A percentile compares a stretch with the other conserved stretches of the same genome.
These are phyloP conservation scores for Pseudonitzschia multiseries DNA, from an alignment of 108 stramenopile species.

Conservation along the genomic window DNA sequence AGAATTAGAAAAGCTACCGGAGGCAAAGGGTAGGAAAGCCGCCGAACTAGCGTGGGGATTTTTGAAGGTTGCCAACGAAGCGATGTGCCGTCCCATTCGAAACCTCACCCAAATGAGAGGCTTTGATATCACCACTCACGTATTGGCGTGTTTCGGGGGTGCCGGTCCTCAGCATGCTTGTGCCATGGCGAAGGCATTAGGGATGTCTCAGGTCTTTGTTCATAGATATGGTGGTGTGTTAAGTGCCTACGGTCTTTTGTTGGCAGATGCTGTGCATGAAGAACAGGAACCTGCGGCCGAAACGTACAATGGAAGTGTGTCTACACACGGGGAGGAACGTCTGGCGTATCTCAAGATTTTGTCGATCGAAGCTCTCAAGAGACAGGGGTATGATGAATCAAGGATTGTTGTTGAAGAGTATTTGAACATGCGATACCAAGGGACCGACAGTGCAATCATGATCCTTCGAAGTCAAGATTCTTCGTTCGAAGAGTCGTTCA, in stretches of 20 bases:
- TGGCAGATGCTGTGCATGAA: slow-evolving; percentile 95
- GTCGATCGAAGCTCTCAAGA: slow-evolving; percentile 56
- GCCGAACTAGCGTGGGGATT: slow-evolving; percentile 97
- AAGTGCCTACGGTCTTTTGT: slow-evolving; percentile 92
- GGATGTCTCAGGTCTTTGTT: slow-evolving; percentile 92
- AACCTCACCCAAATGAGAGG: slow-evolving; percentile 98
- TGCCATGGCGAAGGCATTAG: slow-evolving; percentile 80
- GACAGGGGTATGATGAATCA: slow-evolving; percentile 79
- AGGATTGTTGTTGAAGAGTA: slow-evolving; percentile 70
- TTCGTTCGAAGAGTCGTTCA: slow-evolving; percentile 66
- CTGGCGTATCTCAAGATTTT: slow-evolving; percentile 58
- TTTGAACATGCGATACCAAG: slow-evolving; percentile 92
- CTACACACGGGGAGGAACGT: slow-evolving; percentile 54
- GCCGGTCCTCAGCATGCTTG: slow-evolving; percentile 98
- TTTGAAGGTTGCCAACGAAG: slow-evolving; percentile 97
- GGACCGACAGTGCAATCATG: slow-evolving; percentile 97
- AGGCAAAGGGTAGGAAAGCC: slow-evolving; percentile 57
- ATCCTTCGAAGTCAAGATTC: slow-evolving; percentile 37
- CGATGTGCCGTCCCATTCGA: slow-evolving; percentile 99
- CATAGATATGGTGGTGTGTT: slow-evolving; percentile 95
- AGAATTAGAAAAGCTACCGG: slow-evolving; percentile 63
- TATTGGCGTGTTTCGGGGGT: slow-evolving; percentile 96
- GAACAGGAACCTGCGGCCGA: slow-evolving; percentile 92
- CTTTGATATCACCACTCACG: slow-evolving; percentile 84
- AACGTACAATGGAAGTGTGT: slow-evolving; percentile 40